Base-by-base conservation (phyloP, 176 grass and related monocot species). In the Stipa capillata region DNA sequence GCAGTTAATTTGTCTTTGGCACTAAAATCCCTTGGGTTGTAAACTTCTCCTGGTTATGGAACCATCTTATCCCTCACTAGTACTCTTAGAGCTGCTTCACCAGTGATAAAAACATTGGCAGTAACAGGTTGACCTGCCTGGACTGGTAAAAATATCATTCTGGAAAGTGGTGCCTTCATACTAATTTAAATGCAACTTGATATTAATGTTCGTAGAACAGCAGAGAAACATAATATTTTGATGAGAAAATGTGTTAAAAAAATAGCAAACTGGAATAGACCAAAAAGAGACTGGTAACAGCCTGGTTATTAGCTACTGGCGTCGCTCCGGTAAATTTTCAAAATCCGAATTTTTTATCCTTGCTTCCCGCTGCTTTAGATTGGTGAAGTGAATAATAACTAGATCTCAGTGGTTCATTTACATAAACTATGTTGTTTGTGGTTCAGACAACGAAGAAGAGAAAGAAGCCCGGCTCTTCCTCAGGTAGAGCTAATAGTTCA, bases 401-500 rank as follows among this genome's bases (percentile, higher is more conserved):
- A 56, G 76, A 80, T 53, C 4, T 55, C 8, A 65, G 57, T 74
- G 36, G 44, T 83, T 64, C 25, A 54, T 28, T 83, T 24, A 44
- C 28, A 40, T 47, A 68, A 83, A 39, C 39, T 81, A 6, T 51
- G 12, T 24, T 67, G 20, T 87, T 80, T 88, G 44, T 78, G 35
- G 42, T 78, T 86, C 78, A 93, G 91, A 68, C 82, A 70, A 64
- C 55, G 4, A 93, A 90, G 54, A 94, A 91, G 74, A 82, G 92
- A 81, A 94, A 94, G 86, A 90, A 94, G 56, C 86, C 89, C 15
- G 86, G 78, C 14, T 91, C 92, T 66, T 94, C 92, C 24, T 94
- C 92, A 52, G 92, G 92, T 51, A 90, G 86, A 65, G 92, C 92
- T 35, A 94, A 94, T 71, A 94, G 92, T 86, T 87, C 92, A 84